These are phyloP conservation scores for Stachybotrys chlorohalonatus DNA, from an alignment of 2,329 filamentous ascomycete genomes.

Conservation along the genomic window DNA sequence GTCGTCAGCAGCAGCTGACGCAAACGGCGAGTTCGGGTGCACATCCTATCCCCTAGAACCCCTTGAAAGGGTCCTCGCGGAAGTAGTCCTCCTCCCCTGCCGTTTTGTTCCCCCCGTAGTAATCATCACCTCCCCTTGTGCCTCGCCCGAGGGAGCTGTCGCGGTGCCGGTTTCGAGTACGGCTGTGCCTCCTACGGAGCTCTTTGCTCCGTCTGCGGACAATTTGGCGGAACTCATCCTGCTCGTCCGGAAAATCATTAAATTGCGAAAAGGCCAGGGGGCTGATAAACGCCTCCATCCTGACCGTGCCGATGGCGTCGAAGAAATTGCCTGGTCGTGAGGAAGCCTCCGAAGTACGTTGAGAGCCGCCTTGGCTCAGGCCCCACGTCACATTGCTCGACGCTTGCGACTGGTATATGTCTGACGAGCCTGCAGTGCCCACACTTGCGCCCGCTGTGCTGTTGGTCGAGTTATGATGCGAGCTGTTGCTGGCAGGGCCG, in stretches of 20 bases:
- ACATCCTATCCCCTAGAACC: slow-evolving; percentile 35
- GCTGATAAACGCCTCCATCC: slow-evolving; percentile 95
- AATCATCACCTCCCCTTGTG: slow-evolving; percentile 37
- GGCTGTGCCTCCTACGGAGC: slow-evolving; percentile 39
- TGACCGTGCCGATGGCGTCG: slow-evolving; percentile 79
- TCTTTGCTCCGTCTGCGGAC: slow-evolving; percentile 48
- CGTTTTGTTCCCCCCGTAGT: slow-evolving; percentile 35
- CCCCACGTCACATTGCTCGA: slow-evolving; percentile 36
- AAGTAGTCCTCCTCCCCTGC: slow-evolving; percentile 47
- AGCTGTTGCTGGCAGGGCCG: slow-evolving; percentile 32
- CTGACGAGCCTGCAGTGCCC: slow-evolving; percentile 50
- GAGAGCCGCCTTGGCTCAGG: slow-evolving; percentile 34
- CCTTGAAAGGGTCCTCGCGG: slow-evolving; percentile 52
- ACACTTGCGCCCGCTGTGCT: slow-evolving; percentile 51
- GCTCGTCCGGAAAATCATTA: slow-evolving; percentile 37
- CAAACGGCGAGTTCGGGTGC: not conserved
- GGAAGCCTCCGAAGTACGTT: slow-evolving; percentile 47
- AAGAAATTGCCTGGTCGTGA: slow-evolving; percentile 58
- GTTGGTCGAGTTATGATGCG: slow-evolving; percentile 38
- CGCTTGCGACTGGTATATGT: slow-evolving; percentile 48
- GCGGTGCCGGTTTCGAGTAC: slow-evolving; percentile 42
- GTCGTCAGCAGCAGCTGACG: not conserved
- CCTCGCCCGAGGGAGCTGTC: slow-evolving; percentile 40
- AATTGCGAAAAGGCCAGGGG: slow-evolving; percentile 43
- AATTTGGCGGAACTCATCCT: slow-evolving; percentile 38